Percentiles rank a stretch among this genome's conserved stretches.
Conservation (phyloP, 2,329 filamentous ascomycete genomes). For the Stachybotrys chlorohalonatus region DNA sequence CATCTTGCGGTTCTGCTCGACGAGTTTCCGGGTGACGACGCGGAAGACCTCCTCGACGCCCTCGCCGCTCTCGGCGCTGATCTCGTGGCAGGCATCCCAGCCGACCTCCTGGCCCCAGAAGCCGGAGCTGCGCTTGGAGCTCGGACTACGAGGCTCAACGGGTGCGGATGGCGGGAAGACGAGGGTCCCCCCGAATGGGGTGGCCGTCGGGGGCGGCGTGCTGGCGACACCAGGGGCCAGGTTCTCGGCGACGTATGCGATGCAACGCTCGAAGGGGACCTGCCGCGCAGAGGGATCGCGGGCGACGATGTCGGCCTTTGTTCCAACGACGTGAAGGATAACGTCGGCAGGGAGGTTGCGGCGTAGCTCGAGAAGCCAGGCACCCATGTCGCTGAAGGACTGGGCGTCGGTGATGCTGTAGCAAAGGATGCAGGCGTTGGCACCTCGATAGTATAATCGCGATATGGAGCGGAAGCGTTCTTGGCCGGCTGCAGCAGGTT, state of each 20-base stretch:
- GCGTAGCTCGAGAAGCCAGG: constrained; percentile 80
- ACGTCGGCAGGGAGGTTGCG: constrained; percentile 69
- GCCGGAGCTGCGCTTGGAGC: constrained; percentile 59
- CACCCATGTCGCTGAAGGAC: constrained; percentile 86
- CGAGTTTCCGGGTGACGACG: constrained; percentile 52
- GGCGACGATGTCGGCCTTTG: constrained; percentile 84
- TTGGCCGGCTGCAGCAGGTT: constrained; percentile 56
- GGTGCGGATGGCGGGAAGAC: constrained; percentile 14
- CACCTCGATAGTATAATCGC: constrained; percentile 90
- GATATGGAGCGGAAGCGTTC: constrained; percentile 94
- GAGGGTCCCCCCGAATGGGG: constrained; percentile 19
- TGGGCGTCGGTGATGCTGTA: constrained; percentile 85
- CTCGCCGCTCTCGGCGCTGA: constrained; percentile 87
- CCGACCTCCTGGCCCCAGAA: constrained; percentile 91
- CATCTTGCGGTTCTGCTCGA: constrained; percentile 56
- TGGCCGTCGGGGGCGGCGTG: constrained; percentile 60
- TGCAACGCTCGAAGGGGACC: constrained; percentile 90
- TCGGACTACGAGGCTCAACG: constrained; percentile 49
- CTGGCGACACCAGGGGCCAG: constrained; percentile 61
- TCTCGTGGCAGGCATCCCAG: constrained; percentile 97
- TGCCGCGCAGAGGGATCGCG: constrained; percentile 69
- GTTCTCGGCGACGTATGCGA: constrained; percentile 91
- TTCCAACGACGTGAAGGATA: constrained; percentile 90
- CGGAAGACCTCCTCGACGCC: constrained; percentile 95
- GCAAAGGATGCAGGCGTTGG: constrained; percentile 87